A percentile compares a stretch with the other conserved stretches of the same genome.
Evolutionary conservation across 176 grass and related monocot species (phyloP).

Genomic region (Bonia amplexicaulis): DNA sequence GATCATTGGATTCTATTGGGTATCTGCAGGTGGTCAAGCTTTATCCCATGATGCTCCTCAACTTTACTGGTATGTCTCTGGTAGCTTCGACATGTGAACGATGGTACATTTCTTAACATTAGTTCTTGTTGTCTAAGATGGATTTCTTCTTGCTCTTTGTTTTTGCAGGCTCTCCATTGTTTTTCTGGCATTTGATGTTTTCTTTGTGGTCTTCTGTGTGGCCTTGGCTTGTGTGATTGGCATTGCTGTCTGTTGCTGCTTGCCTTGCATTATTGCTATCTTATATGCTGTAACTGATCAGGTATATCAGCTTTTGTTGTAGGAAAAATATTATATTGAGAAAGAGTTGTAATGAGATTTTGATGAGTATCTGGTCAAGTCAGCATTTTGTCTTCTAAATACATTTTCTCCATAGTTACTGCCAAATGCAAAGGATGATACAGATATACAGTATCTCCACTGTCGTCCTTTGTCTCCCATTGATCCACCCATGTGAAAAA

Average conservation of each 20-base stretch:
- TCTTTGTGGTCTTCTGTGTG: constrained; percentile 98
- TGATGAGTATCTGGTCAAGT: background rate
- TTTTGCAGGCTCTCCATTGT: constrained; percentile 85
- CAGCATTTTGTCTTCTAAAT: background rate
- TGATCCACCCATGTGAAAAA: background rate
- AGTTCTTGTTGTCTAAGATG: constrained; percentile 28
- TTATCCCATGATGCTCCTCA: constrained; percentile 72
- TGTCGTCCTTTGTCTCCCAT: background rate
- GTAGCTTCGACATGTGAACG: background rate
- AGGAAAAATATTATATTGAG: background rate
- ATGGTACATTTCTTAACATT: background rate
- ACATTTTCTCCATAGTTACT: background rate
- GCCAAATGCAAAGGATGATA: background rate
- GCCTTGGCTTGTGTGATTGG: constrained; percentile 90
- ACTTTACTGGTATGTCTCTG: constrained; percentile 78
- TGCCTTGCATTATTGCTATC: constrained; percentile 97
- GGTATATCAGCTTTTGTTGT: constrained; percentile 41
- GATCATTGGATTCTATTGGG: constrained; percentile 96
- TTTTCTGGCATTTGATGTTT: constrained; percentile 97
- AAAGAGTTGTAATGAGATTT: background rate
- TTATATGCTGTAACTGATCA: constrained; percentile 96
- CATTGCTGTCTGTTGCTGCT: constrained; percentile 94
- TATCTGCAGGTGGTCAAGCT: constrained; percentile 76
- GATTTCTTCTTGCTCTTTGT: constrained; percentile 6
- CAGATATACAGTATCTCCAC: background rate